Base-by-base conservation (phyloP, 2,329 filamentous ascomycete genomes). In the Mollisia scopiformis region DNA sequence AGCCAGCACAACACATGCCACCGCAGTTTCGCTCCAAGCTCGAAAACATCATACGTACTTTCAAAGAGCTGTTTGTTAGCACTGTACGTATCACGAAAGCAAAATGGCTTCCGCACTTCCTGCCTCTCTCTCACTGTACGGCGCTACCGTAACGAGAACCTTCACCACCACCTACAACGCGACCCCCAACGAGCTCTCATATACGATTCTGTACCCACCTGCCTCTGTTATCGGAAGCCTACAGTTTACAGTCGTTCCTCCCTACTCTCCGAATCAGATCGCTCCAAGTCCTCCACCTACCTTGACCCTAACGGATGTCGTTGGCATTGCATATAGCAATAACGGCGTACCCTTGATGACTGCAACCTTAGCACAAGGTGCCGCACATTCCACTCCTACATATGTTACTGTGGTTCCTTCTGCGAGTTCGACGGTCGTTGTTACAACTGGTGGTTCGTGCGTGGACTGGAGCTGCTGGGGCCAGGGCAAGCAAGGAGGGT, bases 251-350 rank as follows among this genome's bases (percentile, higher is more conserved):
- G 61, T 55, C 2, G 14, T 63, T 6, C 25, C 43, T 1, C 6
- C 35, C 3, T 19, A 52, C 47, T 55, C 35, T 16, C 14, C 33
- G 8, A 49, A 7, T 23, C 28, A 31, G 28, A 43, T 43, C 6
- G 37, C 35, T 6, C 31, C 49, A 2, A 23, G 46, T n/a, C 14
- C 51, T 2, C 31, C 64, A 2, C 62, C 61, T 14, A 25, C 64
- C 2, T 28, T 64, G 14, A 61, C 66, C 1, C 33, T 68, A 5
- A 69, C 66, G 27, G 43, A 66, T 14, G 55, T 66, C 1, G 56
- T 63, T 5, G 66, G 53, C 1, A 46, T 66, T 3, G 39, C 63
- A 10, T 30, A 61, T 16, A 62, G 53, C 33, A 41, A 51, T 2
- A 46, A 55, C 31, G 59, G 55, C 2, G 27, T 16, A 14, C 27